Conservation (phyloP, 2,329 filamentous ascomycete genomes). For the Thielaviopsis euricoi region DNA sequence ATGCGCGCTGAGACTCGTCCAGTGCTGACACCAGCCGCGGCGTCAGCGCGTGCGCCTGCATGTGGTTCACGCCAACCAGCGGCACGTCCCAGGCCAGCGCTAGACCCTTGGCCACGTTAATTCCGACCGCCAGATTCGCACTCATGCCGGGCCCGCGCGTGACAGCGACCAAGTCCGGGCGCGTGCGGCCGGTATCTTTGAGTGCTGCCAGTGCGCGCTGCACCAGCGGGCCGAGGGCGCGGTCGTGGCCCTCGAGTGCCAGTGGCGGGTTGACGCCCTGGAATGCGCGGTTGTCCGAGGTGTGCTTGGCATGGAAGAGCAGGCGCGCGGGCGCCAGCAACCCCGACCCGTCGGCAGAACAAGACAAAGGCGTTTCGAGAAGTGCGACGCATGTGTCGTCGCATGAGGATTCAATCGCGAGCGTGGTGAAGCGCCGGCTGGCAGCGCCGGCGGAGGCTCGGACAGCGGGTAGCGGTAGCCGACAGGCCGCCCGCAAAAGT, state of each 20-base stretch:
- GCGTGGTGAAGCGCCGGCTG: slow-evolving; percentile 27
- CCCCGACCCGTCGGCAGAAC: too few relatives aligned
- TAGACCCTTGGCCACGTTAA: slow-evolving; percentile 77
- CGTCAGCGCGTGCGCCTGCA: slow-evolving; percentile 92
- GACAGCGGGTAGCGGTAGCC: too few relatives aligned
- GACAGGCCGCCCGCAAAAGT: too few relatives aligned
- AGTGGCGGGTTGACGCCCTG: slow-evolving; percentile 65
- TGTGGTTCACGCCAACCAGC: slow-evolving; percentile 79
- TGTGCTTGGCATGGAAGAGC: slow-evolving; percentile 67
- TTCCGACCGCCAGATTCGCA: slow-evolving; percentile 57
- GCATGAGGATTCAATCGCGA: slow-evolving; percentile 74
- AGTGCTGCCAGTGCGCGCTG: slow-evolving; percentile 36
- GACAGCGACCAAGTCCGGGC: slow-evolving; percentile 73
- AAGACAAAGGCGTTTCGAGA: slow-evolving; percentile 29
- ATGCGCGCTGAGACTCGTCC: too few relatives aligned
- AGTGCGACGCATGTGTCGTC: slow-evolving; percentile 88
- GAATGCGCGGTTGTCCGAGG: slow-evolving; percentile 59
- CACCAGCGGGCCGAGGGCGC: slow-evolving; percentile 52
- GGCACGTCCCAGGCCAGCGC: slow-evolving; percentile 70
- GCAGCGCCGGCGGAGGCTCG: too few relatives aligned
- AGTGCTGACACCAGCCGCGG: slow-evolving; percentile 59
- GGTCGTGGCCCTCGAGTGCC: slow-evolving; percentile 60
- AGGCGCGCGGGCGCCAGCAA: slow-evolving; percentile 44
- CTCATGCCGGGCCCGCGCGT: slow-evolving; percentile 86
- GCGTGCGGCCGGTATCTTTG: slow-evolving; percentile 14